Percentiles rank a stretch among this genome's conserved stretches.
These are phyloP conservation scores for Thraustochytrium striatum DNA, from an alignment of 352 stramenopile species.

Conservation along the genomic window DNA sequence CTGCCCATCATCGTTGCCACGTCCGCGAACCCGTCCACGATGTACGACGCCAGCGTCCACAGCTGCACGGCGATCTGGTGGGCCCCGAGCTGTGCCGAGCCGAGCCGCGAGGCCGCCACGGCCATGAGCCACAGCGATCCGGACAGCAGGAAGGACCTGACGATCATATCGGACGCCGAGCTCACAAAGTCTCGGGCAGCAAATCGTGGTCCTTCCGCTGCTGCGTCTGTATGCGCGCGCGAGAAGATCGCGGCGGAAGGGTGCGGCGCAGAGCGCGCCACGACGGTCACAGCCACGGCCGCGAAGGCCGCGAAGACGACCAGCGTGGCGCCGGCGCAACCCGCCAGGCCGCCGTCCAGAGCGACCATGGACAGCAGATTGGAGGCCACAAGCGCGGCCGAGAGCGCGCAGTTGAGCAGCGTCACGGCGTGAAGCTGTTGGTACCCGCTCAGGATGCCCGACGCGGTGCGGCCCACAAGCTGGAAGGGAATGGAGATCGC, in stretches of 20 bases:
- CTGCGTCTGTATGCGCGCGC: too few relatives aligned
- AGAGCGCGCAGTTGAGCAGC: background rate
- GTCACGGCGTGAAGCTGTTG: background rate
- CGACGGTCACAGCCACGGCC: too few relatives aligned
- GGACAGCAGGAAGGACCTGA: conserved; percentile 24
- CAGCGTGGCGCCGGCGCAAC: conserved; percentile 4
- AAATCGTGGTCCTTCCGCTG: background rate
- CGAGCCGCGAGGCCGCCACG: conserved; percentile 48
- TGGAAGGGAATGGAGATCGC: conserved; percentile 1
- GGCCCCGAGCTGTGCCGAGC: conserved; percentile 21
- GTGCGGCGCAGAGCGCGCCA: conserved; percentile 2
- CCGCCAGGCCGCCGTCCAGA: background rate
- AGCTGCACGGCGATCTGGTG: conserved; percentile 46
- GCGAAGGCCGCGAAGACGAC: too few relatives aligned
- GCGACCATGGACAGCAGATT: background rate
- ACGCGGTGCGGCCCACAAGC: background rate
- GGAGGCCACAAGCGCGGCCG: background rate
- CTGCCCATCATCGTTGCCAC: conserved; percentile 47
- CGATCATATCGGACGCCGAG: conserved; percentile 26
- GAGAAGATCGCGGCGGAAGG: background rate
- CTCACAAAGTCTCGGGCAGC: background rate
- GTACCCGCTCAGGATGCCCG: conserved; percentile 12
- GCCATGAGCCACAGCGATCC: conserved; percentile 38
- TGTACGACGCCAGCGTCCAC: conserved; percentile 48
- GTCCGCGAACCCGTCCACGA: conserved; percentile 46